Conservation (phyloP, 306 rosid genomes). For the Prunus mira region DNA sequence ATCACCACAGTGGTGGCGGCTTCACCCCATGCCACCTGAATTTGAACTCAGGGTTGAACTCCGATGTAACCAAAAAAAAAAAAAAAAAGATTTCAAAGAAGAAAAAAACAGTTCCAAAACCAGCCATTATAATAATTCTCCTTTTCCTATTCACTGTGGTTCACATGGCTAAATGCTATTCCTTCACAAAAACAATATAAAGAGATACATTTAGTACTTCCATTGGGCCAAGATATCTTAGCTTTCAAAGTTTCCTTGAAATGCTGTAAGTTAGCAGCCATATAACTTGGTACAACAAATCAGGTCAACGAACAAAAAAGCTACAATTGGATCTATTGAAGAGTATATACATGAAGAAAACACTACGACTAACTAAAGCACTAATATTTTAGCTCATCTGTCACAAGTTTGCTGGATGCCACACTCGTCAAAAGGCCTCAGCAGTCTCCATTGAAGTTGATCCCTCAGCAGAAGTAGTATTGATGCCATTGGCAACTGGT, state of each 20-base stretch:
- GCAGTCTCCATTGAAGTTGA: background rate
- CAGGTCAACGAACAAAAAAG: background rate
- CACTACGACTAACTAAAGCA: background rate
- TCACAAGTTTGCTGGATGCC: background rate
- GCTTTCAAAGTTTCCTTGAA: background rate
- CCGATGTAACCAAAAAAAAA: too few relatives aligned
- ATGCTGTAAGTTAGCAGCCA: background rate
- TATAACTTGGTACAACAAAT: background rate
- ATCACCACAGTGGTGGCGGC: too few relatives aligned
- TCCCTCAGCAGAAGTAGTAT: conserved; percentile 2
- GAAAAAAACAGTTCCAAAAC: too few relatives aligned
- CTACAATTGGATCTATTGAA: background rate
- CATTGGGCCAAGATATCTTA: background rate
- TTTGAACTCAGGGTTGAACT: too few relatives aligned
- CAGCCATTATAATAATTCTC: too few relatives aligned
- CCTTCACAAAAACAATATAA: background rate
- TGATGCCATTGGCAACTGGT: background rate
- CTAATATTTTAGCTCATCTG: background rate
- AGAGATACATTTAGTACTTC: background rate
- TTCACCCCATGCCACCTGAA: too few relatives aligned
- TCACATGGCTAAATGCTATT: background rate
- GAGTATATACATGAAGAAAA: background rate
- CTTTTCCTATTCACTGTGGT: too few relatives aligned
- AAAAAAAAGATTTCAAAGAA: too few relatives aligned
- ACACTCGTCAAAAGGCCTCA: background rate